Conservation (phyloP, 805 yeast genomes). For the Cyberlindnera xylosilytica region DNA sequence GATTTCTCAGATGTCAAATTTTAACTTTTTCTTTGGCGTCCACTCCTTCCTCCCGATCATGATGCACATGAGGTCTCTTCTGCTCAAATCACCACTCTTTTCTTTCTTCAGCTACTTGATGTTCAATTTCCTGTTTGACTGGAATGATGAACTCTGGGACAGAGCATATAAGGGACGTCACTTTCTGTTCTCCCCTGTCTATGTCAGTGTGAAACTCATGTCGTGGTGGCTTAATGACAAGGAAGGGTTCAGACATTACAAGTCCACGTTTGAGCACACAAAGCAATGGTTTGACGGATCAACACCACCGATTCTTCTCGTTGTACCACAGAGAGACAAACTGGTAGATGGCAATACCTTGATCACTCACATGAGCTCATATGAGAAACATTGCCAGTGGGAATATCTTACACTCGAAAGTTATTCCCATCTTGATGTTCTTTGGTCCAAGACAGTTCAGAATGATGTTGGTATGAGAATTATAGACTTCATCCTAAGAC, state of each 20-base stretch:
- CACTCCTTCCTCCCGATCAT: slow-evolving; percentile 77
- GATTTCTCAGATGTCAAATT: slow-evolving; percentile 49
- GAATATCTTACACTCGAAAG: slow-evolving; percentile 42
- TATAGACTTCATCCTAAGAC: not conserved
- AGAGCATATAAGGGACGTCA: slow-evolving; percentile 61
- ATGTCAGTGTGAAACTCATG: slow-evolving; percentile 77
- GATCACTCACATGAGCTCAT: slow-evolving; percentile 55
- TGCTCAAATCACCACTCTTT: slow-evolving; percentile 51
- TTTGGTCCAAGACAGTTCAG: slow-evolving; percentile 84
- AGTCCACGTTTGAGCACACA: slow-evolving; percentile 48
- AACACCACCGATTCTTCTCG: slow-evolving; percentile 60
- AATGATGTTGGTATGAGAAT: slow-evolving; percentile 53
- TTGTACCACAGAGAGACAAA: slow-evolving; percentile 70
- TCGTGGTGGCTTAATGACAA: slow-evolving; percentile 80
- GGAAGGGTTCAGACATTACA: slow-evolving; percentile 39
- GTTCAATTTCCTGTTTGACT: slow-evolving; percentile 83
- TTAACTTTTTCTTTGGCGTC: slow-evolving; percentile 63
- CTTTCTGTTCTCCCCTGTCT: slow-evolving; percentile 83
- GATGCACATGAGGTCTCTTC: slow-evolving; percentile 50
- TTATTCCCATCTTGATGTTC: slow-evolving; percentile 85
- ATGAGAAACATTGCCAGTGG: slow-evolving; percentile 42
- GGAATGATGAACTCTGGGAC: slow-evolving; percentile 84
- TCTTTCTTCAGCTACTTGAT: slow-evolving; percentile 70
- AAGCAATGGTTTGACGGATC: slow-evolving; percentile 49
- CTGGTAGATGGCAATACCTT: slow-evolving; percentile 75